These are phyloP conservation scores for Aspergillus ochraceus DNA, from an alignment of 2,329 filamentous ascomycete species.

Conservation along the genomic window DNA sequence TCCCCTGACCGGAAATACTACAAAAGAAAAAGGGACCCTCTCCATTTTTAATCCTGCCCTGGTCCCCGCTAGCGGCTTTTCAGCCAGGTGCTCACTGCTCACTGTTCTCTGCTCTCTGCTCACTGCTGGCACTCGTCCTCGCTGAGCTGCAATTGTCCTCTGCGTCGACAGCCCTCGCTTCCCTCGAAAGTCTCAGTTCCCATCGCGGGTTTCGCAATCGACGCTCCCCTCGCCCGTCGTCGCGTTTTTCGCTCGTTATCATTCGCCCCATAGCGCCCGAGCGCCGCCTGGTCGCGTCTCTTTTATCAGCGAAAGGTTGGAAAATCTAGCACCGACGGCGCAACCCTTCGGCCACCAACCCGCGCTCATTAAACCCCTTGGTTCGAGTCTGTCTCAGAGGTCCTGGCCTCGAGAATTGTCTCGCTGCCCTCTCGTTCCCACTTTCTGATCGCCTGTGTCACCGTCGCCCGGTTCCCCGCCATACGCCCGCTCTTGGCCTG, in stretches of 20 bases:
- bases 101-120: too few relatives aligned
- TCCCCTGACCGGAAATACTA: not conserved
- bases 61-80: not conserved
- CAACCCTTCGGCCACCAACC: not conserved
- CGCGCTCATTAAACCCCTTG: not conserved
- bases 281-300: not conserved
- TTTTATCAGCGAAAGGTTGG: not conserved
- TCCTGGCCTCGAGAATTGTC: not conserved
- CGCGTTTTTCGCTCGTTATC: not conserved
- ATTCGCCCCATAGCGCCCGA: not conserved
- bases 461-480: not conserved
- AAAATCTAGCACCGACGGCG: not conserved
- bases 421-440: not conserved
- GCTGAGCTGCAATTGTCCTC: not conserved
- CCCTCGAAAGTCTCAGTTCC: not conserved
- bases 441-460: not conserved
- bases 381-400: not conserved
- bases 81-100: not conserved
- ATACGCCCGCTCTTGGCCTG: not conserved
- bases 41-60: not conserved
- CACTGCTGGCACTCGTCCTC: not conserved
- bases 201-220: not conserved
- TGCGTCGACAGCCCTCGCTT: not conserved
- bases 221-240: not conserved
- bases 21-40: not conserved